Conservation (phyloP, 1,284 basidiomycete genomes). For the Microbotryum violaceum region DNA sequence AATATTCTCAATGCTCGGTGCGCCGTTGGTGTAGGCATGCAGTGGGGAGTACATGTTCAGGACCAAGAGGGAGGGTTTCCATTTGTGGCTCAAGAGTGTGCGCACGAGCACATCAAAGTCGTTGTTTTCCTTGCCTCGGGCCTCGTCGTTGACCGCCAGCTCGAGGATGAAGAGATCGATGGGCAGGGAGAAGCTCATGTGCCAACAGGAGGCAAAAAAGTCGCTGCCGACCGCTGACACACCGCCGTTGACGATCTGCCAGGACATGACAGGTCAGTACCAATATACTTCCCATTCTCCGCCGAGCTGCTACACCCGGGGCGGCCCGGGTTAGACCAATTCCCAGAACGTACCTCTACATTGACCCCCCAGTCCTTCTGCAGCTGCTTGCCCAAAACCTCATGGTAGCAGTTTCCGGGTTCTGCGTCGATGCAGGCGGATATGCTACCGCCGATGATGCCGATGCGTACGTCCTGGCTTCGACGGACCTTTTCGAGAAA, state of each 20-base stretch:
- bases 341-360: neutral
- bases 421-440: too few species aligned
- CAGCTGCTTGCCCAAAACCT: too few species aligned
- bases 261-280: too few species aligned
- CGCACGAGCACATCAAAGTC: neutral
- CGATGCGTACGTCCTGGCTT: neutral
- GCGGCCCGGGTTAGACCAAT: too few species aligned
- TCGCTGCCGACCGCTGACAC: neutral
- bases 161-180: slow-evolving; percentile 1
- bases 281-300: too few species aligned
- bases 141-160: slow-evolving; percentile 1
- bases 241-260: neutral
- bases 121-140: neutral
- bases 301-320: too few species aligned
- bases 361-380: neutral
- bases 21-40: neutral
- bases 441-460: neutral
- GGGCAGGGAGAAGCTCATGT: neutral
- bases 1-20: neutral
- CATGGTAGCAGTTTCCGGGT: too few species aligned
- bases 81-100: neutral
- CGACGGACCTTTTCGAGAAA: neutral
- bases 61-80: neutral
- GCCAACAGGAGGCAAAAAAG: neutral
- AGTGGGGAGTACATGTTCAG: slow-evolving; percentile 2